These are phyloP conservation scores for Candida sojae DNA, from an alignment of 1,139 yeast species.

Conservation along the genomic window DNA sequence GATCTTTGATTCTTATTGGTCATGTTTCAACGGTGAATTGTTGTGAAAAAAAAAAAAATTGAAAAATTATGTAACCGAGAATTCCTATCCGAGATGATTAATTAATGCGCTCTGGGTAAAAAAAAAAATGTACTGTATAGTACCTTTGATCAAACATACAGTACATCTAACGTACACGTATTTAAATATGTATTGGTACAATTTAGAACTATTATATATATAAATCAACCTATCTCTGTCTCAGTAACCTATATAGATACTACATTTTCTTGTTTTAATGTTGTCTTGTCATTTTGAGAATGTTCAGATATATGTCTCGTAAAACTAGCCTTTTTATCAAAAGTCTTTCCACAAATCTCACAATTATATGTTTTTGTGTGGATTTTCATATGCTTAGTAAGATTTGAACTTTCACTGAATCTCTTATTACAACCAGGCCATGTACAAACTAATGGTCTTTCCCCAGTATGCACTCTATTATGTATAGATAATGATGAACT, in stretches of 20 bases:
- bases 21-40: no score
- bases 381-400: slow-evolving; percentile 82
- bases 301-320: slow-evolving; percentile 40
- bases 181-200: no score
- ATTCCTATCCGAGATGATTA: neutral
- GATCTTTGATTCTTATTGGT: no score
- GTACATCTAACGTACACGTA: no score
- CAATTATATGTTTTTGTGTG: slow-evolving; percentile 58
- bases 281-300: slow-evolving; percentile 5
- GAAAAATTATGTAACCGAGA: neutral
- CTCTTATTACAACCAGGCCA: slow-evolving; percentile 80
- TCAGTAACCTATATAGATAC: no score
- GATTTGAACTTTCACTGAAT: slow-evolving; percentile 85
- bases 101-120: no score
- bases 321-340: slow-evolving; percentile 44
- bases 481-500: slow-evolving; percentile 57
- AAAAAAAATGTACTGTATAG: no score
- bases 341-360: slow-evolving; percentile 51
- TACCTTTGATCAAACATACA: no score
- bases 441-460: slow-evolving; percentile 80
- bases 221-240: no score
- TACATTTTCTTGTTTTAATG: neutral
- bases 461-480: slow-evolving; percentile 56
- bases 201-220: no score
- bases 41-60: no score